Conservation (phyloP, 179 eudicot genomes). For the Heliamphora pulchella region DNA sequence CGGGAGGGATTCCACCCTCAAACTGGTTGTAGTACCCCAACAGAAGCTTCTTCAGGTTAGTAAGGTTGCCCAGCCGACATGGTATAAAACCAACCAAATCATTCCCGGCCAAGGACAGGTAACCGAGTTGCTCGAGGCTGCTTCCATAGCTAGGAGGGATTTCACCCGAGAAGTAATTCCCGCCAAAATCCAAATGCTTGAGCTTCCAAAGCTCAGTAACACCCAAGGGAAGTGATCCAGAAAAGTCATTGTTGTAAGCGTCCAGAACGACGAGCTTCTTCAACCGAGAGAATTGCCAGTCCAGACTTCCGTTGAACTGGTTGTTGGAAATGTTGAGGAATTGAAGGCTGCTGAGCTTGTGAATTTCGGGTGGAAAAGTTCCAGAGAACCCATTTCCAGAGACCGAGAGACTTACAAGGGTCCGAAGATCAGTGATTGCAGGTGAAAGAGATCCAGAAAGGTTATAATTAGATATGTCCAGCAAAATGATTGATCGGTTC, state of each 20-base stretch:
- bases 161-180: slow-evolving; percentile 49
- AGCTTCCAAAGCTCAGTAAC: slow-evolving; percentile 31
- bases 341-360: slow-evolving; percentile 31
- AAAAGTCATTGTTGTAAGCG: slow-evolving; percentile 47
- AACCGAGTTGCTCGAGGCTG: slow-evolving; percentile 28
- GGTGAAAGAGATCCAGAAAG: slow-evolving; percentile 47
- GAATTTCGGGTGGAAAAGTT: slow-evolving; percentile 27
- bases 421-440: slow-evolving; percentile 26
- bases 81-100: slow-evolving; percentile 46
- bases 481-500: slow-evolving; percentile 22
- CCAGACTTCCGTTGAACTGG: slow-evolving; percentile 43
- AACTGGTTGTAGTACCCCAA: slow-evolving; percentile 57
- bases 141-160: slow-evolving; percentile 46
- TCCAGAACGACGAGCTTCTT: slow-evolving; percentile 40
- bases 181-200: slow-evolving; percentile 51
- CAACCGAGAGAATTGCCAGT: slow-evolving; percentile 33
- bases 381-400: slow-evolving; percentile 40
- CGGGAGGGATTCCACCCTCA: slow-evolving; percentile 50
- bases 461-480: slow-evolving; percentile 46
- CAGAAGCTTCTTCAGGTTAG: slow-evolving; percentile 32
- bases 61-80: slow-evolving; percentile 41
- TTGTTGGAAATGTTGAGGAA: slow-evolving; percentile 57
- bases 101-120: slow-evolving; percentile 55
- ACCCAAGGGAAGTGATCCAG: slow-evolving; percentile 40
- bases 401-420: slow-evolving; percentile 31